Conservation (phyloP, 352 stramenopile species). For the Detonula confervacea region DNA sequence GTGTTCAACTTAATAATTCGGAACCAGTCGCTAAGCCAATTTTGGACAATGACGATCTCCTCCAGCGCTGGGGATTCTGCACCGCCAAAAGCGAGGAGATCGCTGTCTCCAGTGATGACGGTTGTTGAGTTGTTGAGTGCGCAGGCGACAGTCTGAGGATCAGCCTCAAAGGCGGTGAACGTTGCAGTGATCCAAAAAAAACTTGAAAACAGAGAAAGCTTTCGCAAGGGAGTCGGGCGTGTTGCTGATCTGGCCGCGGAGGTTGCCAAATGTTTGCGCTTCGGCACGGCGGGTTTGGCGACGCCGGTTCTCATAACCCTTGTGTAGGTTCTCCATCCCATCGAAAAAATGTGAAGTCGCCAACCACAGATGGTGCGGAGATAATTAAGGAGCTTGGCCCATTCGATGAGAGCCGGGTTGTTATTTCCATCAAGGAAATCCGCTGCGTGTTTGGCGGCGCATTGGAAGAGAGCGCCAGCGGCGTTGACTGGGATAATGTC, state of each 20-base stretch:
- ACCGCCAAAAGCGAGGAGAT: neutral
- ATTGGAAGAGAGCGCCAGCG: conserved; percentile 18
- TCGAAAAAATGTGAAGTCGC: neutral
- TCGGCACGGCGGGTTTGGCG: neutral
- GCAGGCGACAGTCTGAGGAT: neutral
- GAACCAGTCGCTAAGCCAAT: neutral
- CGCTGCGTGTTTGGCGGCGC: conserved; percentile 4
- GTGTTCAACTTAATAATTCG: neutral
- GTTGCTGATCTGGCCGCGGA: neutral
- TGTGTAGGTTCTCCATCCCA: neutral
- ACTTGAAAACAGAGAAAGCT: no score
- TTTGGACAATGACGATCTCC: neutral
- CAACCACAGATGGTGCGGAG: conserved; percentile 13
- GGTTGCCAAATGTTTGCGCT: neutral
- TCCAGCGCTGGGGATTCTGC: neutral
- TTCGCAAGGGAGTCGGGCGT: neutral
- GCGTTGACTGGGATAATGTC: conserved; percentile 14
- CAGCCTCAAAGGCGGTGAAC: neutral
- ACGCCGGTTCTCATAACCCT: neutral
- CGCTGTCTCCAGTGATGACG: neutral
- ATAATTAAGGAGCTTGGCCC: conserved; percentile 1
- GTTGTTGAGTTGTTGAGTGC: neutral
- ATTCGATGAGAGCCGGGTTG: conserved; percentile 18
- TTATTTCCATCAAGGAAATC: conserved; percentile 24
- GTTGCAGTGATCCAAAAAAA: neutral